Evolutionary conservation across 2,329 filamentous ascomycete genomes (phyloP).

Genomic region (Aureobasidium zeae): DNA sequence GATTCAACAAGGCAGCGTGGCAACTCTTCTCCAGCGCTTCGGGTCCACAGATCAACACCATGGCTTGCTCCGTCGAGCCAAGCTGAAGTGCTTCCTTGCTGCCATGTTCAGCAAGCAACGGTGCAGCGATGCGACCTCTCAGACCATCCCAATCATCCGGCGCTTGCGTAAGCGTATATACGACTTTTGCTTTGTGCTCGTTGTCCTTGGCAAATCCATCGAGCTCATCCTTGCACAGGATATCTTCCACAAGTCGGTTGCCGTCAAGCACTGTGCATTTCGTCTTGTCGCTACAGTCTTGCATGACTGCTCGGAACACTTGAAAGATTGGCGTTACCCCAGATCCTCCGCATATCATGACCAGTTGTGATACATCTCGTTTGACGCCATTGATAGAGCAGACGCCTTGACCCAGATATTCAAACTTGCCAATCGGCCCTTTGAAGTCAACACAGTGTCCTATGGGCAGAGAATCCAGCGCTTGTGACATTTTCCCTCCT

Average conservation of each 20-base stretch:
- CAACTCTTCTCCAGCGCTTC: conserved; percentile 61
- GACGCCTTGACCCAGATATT: conserved; percentile 60
- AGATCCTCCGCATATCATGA: conserved; percentile 83
- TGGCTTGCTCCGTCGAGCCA: conserved; percentile 35
- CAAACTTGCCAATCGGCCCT: conserved; percentile 77
- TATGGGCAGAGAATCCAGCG: conserved; percentile 61
- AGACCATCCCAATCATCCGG: conserved; percentile 57
- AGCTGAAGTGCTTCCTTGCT: conserved; percentile 26
- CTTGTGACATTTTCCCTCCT: conserved; percentile 75
- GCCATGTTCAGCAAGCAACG: conserved; percentile 52
- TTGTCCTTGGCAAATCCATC: conserved; percentile 52
- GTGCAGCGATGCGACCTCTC: conserved; percentile 56
- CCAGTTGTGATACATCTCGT: conserved; percentile 55
- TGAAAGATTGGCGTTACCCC: conserved; percentile 90
- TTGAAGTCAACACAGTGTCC: conserved; percentile 75
- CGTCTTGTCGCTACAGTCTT: conserved; percentile 54
- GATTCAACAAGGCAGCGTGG: conserved; percentile 44
- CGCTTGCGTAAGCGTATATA: conserved; percentile 61
- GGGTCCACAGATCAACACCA: conserved; percentile 76
- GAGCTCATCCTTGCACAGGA: conserved; percentile 67
- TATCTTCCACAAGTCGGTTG: conserved; percentile 68
- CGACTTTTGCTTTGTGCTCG: conserved; percentile 49
- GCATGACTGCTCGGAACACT: conserved; percentile 64
- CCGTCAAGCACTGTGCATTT: conserved; percentile 67
- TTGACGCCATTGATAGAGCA: conserved; percentile 52